These are phyloP conservation scores for Pugionium dolabratum DNA, from an alignment of 345 rosid genomes.

Conservation along the genomic window DNA sequence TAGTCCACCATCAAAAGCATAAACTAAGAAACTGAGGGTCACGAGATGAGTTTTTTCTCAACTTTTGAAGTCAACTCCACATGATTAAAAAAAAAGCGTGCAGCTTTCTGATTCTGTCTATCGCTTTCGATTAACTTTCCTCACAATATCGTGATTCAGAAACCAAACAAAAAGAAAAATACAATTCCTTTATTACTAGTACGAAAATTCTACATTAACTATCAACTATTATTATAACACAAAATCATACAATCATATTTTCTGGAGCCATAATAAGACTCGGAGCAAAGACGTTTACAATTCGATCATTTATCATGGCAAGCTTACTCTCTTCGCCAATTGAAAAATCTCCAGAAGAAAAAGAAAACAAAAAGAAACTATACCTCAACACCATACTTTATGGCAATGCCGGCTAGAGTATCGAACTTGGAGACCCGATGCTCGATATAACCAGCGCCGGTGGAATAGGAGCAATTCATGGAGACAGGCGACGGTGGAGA, in stretches of 20 bases:
- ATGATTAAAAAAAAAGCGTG: not conserved
- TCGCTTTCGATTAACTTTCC: conserved; percentile 2
- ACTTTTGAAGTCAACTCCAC: conserved; percentile 18
- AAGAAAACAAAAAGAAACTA: not conserved
- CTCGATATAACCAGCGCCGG: conserved; percentile 49
- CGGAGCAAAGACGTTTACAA: conserved; percentile 9
- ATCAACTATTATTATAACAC: too few relatives aligned
- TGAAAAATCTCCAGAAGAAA: not conserved
- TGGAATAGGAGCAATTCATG: conserved; percentile 24
- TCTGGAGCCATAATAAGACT: not conserved
- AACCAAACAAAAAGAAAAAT: not conserved
- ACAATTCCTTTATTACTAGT: not conserved
- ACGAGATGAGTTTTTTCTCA: conserved; percentile 1
- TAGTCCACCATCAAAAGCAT: not conserved
- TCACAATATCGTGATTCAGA: conserved; percentile 2
- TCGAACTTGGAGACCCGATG: conserved; percentile 76
- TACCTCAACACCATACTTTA: conserved; percentile 95
- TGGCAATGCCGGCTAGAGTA: conserved; percentile 94
- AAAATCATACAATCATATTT: not conserved
- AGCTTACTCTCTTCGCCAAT: not conserved
- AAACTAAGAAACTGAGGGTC: not conserved
- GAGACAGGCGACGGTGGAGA: conserved; percentile 38
- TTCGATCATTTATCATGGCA: not conserved
- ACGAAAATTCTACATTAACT: not conserved
- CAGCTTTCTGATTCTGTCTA: not conserved